phyloP scores from a whole-genome alignment of 495 filamentous ascomycete species.

The Penicillium chermesinum region DNA sequence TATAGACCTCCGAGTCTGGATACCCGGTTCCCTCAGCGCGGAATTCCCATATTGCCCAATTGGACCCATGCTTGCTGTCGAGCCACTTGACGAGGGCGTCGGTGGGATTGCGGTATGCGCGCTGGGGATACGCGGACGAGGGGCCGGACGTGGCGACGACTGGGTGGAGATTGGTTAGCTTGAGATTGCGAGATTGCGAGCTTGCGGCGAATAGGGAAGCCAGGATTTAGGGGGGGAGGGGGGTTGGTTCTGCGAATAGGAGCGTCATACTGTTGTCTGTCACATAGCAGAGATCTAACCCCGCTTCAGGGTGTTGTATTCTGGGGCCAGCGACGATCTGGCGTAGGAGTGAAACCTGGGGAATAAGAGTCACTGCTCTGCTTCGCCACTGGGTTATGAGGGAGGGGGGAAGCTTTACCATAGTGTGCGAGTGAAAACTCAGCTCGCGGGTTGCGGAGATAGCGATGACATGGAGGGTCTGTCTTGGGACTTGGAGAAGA shows the following conservation, averaged over 20 bases:
- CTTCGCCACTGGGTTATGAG: slow-evolving; percentile 1
- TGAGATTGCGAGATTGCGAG: background rate
- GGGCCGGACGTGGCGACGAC: slow-evolving; percentile 81
- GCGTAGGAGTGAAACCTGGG: slow-evolving; percentile 60
- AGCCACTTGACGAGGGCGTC: slow-evolving; percentile 80
- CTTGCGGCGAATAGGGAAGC: background rate
- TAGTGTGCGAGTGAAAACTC: slow-evolving; percentile 3
- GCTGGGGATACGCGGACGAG: slow-evolving; percentile 77
- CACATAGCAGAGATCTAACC: slow-evolving; percentile 93
- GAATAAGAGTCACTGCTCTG: background rate
- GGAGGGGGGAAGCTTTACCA: background rate
- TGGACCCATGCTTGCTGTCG: slow-evolving; percentile 69
- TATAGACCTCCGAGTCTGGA: slow-evolving; percentile 80
- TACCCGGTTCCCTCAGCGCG: slow-evolving; percentile 95
- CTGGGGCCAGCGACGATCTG: slow-evolving; percentile 78
- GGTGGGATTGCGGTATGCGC: slow-evolving; percentile 88
- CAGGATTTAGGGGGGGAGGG: too few relatives aligned
- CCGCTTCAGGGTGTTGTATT: slow-evolving; percentile 74
- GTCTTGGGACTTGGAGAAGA: background rate
- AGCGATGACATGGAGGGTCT: slow-evolving; percentile 1
- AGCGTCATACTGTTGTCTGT: slow-evolving; percentile 59
- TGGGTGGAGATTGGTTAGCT: slow-evolving; percentile 11
- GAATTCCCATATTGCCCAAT: slow-evolving; percentile 97
- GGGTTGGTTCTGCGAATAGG: too few relatives aligned
- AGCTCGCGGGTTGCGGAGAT: background rate